Conservation (phyloP, 768 basidiomycete genomes). For the Pisolithus orientalis region DNA sequence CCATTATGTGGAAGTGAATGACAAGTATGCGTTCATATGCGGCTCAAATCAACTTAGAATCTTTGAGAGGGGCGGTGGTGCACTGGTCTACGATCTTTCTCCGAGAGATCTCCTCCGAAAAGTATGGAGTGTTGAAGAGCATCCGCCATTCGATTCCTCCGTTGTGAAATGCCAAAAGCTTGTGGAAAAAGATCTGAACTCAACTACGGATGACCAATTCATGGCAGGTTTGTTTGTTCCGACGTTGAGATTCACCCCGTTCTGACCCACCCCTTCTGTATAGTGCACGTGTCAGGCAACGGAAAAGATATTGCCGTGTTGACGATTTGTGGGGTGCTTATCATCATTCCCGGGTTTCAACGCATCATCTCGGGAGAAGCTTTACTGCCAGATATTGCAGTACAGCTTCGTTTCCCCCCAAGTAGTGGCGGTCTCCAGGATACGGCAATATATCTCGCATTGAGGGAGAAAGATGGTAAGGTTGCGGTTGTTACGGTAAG, state of each 20-base stretch:
- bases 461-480: constrained; percentile 32
- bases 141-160: constrained; percentile 2
- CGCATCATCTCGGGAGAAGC: constrained; percentile 27
- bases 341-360: constrained; percentile 22
- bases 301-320: constrained; percentile 33
- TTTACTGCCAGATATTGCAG: constrained; percentile 34
- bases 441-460: constrained; percentile 43
- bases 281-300: constrained; percentile 41
- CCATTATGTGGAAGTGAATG: constrained; percentile 51
- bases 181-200: not conserved
- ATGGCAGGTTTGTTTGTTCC: constrained; percentile 19
- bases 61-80: constrained; percentile 44
- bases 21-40: constrained; percentile 55
- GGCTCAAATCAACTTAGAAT: constrained; percentile 42
- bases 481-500: constrained; percentile 45
- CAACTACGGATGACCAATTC: constrained; percentile 11
- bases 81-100: constrained; percentile 38
- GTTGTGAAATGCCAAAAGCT: constrained; percentile 19
- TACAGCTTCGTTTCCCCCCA: constrained; percentile 20
- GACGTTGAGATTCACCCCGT: not conserved
- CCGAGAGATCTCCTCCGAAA: constrained; percentile 31
- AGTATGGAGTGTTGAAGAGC: constrained; percentile 25
- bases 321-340: constrained; percentile 20
- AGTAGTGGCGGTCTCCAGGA: constrained; percentile 3
- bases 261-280: constrained; percentile 2